A percentile compares a stretch with the other conserved stretches of the same genome.
Conservation (phyloP, 495 filamentous ascomycete genomes). For the Rostrohypoxylon terebratum region DNA sequence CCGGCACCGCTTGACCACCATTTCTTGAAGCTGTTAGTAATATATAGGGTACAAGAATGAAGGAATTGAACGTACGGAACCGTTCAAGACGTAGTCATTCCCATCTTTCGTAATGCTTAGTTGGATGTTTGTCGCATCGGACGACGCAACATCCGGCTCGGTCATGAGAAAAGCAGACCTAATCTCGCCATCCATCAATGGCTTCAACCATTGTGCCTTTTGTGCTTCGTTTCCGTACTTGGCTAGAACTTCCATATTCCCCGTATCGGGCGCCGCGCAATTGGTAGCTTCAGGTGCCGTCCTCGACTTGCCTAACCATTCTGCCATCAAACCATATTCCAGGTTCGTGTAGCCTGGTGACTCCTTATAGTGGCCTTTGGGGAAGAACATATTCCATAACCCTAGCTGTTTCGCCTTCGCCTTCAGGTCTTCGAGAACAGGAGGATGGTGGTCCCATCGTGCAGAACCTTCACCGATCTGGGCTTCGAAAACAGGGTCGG, state of each 20-base stretch:
- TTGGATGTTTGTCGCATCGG: constrained; percentile 89
- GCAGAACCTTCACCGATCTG: constrained; percentile 80
- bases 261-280: constrained; percentile 90
- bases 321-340: constrained; percentile 94
- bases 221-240: constrained; percentile 93
- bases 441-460: constrained; percentile 81
- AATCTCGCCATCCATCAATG: constrained; percentile 86
- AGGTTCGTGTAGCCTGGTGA: constrained; percentile 91
- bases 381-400: constrained; percentile 98
- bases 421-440: constrained; percentile 90
- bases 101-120: constrained; percentile 83
- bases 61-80: constrained; percentile 67
- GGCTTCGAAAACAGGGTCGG: constrained; percentile 79
- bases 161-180: constrained; percentile 95
- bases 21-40: constrained; percentile 67
- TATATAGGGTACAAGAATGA: neutral
- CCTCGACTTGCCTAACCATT: constrained; percentile 83
- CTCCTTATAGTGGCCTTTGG: constrained; percentile 93
- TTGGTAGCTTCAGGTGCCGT: constrained; percentile 89
- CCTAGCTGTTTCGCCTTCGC: constrained; percentile 83
- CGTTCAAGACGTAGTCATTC: constrained; percentile 86
- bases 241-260: constrained; percentile 95
- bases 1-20: constrained; percentile 96
- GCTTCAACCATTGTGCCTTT: constrained; percentile 86
- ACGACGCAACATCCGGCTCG: constrained; percentile 85